Percentiles rank a stretch among this genome's conserved stretches.
phyloP scores from a whole-genome alignment of 495 filamentous ascomycete genomes.

The Lophiotrema nucula region DNA sequence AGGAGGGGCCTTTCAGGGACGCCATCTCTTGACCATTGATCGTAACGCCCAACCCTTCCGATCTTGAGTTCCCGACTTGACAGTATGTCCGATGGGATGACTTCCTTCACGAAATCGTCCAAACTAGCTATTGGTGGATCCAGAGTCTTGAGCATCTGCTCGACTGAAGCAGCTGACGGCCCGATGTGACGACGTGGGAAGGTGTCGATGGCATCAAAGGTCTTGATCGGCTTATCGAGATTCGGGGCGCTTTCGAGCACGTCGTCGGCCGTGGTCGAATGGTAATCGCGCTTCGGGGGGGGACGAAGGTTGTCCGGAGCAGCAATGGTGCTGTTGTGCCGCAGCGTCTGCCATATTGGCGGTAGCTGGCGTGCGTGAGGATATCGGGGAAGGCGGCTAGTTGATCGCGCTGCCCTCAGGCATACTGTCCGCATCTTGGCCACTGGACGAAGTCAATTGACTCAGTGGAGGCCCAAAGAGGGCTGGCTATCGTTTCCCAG shows the following conservation, averaged over 20 bases:
- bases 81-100: slow-evolving; percentile 81
- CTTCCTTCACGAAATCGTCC: slow-evolving; percentile 86
- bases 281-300: slow-evolving; percentile 14
- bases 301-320: too few relatives aligned
- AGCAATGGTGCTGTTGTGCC: neutral
- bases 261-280: slow-evolving; percentile 15
- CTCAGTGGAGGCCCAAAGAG: too few relatives aligned
- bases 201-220: slow-evolving; percentile 53
- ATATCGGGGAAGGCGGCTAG: slow-evolving; percentile 4
- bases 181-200: slow-evolving; percentile 93
- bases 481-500: too few relatives aligned
- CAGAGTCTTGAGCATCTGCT: slow-evolving; percentile 78
- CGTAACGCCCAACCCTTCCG: neutral
- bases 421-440: slow-evolving; percentile 19
- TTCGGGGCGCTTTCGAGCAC: slow-evolving; percentile 6
- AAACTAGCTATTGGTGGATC: slow-evolving; percentile 71
- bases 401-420: slow-evolving; percentile 22
- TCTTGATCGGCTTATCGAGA: neutral
- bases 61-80: slow-evolving; percentile 62
- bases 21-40: neutral
- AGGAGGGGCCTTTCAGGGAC: slow-evolving; percentile 68
- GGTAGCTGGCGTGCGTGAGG: neutral
- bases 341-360: neutral
- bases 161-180: slow-evolving; percentile 67
- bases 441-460: too few relatives aligned